Percentiles rank a stretch among this genome's conserved stretches.
Conservation (phyloP, 768 basidiomycete species). For the Leccinum fibrillosum region DNA sequence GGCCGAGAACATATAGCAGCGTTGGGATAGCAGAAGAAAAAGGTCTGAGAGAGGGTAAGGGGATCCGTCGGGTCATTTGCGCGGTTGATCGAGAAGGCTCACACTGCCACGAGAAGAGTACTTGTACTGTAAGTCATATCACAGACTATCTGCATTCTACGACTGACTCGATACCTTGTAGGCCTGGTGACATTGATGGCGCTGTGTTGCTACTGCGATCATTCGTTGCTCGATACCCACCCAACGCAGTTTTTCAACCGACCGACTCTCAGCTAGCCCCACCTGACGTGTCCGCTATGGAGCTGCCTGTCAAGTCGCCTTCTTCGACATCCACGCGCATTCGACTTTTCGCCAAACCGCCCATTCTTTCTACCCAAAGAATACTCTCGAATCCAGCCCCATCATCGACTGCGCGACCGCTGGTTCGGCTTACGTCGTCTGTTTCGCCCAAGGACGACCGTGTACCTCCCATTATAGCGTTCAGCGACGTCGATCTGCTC, state of each 20-base stretch:
- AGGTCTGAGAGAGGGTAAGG: constrained; percentile 28
- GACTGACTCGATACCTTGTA: constrained; percentile 19
- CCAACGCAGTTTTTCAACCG: constrained; percentile 43
- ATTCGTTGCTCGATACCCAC: constrained; percentile 67
- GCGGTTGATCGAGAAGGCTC: constrained; percentile 64
- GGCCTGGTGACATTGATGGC: constrained; percentile 47
- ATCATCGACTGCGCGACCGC: constrained; percentile 41
- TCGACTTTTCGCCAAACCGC: constrained; percentile 38
- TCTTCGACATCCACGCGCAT: constrained; percentile 5
- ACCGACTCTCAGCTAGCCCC: constrained; percentile 7
- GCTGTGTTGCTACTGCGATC: constrained; percentile 55
- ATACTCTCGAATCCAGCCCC: constrained; percentile 34
- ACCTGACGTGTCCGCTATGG: background rate
- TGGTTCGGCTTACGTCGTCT: constrained; percentile 65
- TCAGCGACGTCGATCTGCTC: constrained; percentile 70
- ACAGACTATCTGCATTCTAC: background rate
- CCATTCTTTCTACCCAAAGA: constrained; percentile 57
- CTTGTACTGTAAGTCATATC: constrained; percentile 52
- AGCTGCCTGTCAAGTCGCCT: background rate
- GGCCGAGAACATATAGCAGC: constrained; percentile 61
- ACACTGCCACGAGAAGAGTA: constrained; percentile 65
- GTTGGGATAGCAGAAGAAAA: constrained; percentile 54
- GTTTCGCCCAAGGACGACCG: constrained; percentile 67
- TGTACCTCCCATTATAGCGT: constrained; percentile 77
- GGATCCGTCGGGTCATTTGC: constrained; percentile 23